Base-by-base conservation (phyloP, 441 rosid genomes). In the Adansonia grandidieri region DNA sequence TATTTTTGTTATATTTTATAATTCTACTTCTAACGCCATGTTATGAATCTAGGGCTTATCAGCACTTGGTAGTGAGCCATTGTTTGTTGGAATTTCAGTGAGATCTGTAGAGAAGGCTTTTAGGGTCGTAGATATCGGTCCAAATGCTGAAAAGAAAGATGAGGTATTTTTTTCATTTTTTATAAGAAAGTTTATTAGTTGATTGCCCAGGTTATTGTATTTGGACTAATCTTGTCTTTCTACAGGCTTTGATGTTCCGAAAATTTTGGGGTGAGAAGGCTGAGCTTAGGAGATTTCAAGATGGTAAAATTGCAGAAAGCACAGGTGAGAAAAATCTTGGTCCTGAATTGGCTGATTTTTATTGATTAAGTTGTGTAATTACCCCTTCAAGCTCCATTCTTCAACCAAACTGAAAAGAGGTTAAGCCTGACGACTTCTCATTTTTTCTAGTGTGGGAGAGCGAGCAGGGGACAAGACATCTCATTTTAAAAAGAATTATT, bases 241-340 rank as follows among this genome's bases (percentile, higher is more conserved):
- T 50, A 60, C 81, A 96, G 98, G 93, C 96, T 80, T 87, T 87
- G 67, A 86, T 75, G 74, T 96, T 88, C 88, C 86, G 91, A 40
- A 90, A 86, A 75, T 96, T 94, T 83, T 94, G 96, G 99, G 99
- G 96, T 24, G 91, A 89, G 73, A 96, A 88, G 84, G 91, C 98
- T 66, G 99, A 94, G 80, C 92, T 92, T 70, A 88, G 97, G 75
- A 90, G 96, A 88, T 94, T 94, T 84, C 92, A 89, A 84, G 98
- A 96, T 91, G 98, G 99, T 53, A 91, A 81, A 85, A 96, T 94
- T 82, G 95, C 97, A 7, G 98, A 96, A 92, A 94, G 99, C 88
- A 89, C 92, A 83, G 94, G 97, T 93, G 78, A 82, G 86, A 79
- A 64, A 74, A 63, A 28, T 76, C 56, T 57, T 83, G 60, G 68